These are phyloP conservation scores for Penicillium sp. DNA, from an alignment of 2,329 filamentous ascomycete species.

Conservation along the genomic window DNA sequence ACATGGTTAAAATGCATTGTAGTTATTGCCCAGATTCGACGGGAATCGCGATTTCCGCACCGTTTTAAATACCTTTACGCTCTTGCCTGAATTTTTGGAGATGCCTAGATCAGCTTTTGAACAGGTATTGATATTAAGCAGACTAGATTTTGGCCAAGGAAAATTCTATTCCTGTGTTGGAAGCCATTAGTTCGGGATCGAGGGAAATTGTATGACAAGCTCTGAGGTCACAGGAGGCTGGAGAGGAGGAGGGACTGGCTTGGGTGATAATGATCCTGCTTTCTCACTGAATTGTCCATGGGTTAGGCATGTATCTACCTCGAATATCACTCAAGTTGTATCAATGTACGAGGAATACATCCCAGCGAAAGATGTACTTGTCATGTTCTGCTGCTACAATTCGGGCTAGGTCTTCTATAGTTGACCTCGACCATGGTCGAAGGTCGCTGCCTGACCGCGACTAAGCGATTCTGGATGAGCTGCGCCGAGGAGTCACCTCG, in stretches of 20 bases:
- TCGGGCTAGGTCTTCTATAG: neutral
- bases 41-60: too few species aligned
- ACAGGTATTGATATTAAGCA: neutral
- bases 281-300: neutral
- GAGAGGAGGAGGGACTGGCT: too few species aligned
- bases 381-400: neutral
- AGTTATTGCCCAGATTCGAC: too few species aligned
- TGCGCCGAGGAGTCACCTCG: neutral
- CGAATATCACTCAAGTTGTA: neutral
- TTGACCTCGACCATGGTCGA: neutral
- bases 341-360: neutral
- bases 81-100: neutral
- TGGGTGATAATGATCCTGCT: neutral
- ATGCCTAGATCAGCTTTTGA: neutral
- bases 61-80: neutral
- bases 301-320: neutral
- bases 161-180: neutral
- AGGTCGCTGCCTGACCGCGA: neutral
- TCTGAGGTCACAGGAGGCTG: too few species aligned
- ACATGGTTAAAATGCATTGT: too few species aligned
- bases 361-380: neutral
- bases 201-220: too few species aligned
- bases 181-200: too few species aligned
- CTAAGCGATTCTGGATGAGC: neutral
- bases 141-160: neutral